These are phyloP conservation scores for Cadophora sp. DNA, from an alignment of 2,329 filamentous ascomycete species.

Conservation along the genomic window DNA sequence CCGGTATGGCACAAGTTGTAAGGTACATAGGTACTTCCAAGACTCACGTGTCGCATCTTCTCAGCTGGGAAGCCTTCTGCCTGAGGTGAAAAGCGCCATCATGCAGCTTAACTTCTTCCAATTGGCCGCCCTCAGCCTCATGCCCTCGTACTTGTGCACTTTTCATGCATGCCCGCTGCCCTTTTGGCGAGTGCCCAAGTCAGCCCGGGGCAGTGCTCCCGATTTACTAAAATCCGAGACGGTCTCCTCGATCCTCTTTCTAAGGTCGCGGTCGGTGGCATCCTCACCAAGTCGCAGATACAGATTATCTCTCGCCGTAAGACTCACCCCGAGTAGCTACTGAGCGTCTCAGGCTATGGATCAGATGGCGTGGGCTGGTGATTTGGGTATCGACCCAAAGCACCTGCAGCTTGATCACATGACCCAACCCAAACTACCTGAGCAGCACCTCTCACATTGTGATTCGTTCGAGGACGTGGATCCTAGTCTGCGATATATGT, in stretches of 20 bases:
- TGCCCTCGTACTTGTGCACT: conserved; percentile 13
- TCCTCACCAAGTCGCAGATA: not conserved
- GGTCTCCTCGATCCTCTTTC: not conserved
- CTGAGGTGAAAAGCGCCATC: not conserved
- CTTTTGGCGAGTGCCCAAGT: not conserved
- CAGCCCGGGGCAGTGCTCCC: conserved; percentile 8
- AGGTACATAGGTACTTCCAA: not conserved
- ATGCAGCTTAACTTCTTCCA: not conserved
- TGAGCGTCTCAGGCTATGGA: not conserved
- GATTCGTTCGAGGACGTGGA: not conserved
- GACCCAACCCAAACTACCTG: not conserved
- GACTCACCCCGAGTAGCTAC: not conserved
- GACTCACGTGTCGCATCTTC: not conserved
- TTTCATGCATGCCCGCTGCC: not conserved
- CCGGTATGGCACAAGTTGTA: not conserved
- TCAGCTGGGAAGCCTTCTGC: conserved; percentile 6
- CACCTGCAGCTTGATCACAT: conserved; percentile 8
- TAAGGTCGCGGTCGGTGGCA: not conserved
- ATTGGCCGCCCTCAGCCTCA: conserved; percentile 25
- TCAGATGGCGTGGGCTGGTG: not conserved
- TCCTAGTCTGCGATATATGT: conserved; percentile 3
- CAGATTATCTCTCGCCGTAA: conserved; percentile 7
- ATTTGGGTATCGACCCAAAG: not conserved
- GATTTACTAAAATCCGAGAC: not conserved
- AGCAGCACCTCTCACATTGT: not conserved